Base-by-base conservation (phyloP, 495 filamentous ascomycete species). In the Penicillium pancosmium region DNA sequence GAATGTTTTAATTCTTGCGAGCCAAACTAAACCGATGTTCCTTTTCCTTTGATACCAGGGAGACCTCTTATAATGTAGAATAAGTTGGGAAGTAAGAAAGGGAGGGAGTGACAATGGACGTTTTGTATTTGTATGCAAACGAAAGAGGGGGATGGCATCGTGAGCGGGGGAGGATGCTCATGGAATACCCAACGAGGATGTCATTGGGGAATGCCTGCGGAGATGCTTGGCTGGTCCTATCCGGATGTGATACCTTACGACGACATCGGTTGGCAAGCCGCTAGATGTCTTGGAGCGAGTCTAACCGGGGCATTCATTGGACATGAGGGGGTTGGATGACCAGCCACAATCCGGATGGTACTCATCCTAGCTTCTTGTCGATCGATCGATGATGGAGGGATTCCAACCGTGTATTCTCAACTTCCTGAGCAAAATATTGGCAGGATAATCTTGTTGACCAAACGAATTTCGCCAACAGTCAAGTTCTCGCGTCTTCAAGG, bases 191-290 rank as follows among this genome's bases (percentile, higher is more conserved):
- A 40, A 31, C 47, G 33, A 59, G 38, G 38, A 57, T 60, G 23
- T 65, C 57, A 68, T 68, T 63, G 66, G 63, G 59, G 62, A 48
- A 54, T 35, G 10, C 27, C 21, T 35, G 38, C 16, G 18, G 52
- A 27, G 19, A 56, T 61, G 48, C 66, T 63, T 63, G 66, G 63
- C 66, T 61, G 48, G 15, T 63, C 25, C 50, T 23, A 47, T 49
- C 57, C 18, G 27, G 46, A 13, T 27, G 21, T 27, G 54, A 53
- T 38, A 59, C 46, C 49, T 56, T 56, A 27, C 52, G 49, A 58
- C 31, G 31, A 57, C 55, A 33, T 31, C 47, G 48, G 56, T 56
- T 52, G 23, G 16, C 41, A 40, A 31, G 34, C 52, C 55, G 50
- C 55, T 54, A 34, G 38, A 5, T 46, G 38, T 63, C 63, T 61